These are phyloP conservation scores for Solanum hybrid DNA, from an alignment of 305 asterid genomes.

Conservation along the genomic window DNA sequence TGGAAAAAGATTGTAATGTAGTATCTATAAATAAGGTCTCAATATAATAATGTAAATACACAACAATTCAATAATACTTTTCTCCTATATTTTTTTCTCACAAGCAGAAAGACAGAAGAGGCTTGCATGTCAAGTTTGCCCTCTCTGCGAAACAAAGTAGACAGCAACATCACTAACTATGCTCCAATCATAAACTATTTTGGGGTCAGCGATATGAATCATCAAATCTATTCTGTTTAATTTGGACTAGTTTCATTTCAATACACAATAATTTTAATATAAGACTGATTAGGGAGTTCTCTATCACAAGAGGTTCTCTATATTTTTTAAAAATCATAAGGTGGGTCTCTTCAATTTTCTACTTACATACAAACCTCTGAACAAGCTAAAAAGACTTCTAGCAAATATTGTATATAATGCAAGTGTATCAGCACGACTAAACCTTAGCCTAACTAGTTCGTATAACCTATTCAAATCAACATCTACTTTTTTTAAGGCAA, in stretches of 20 bases:
- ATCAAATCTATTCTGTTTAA: not conserved
- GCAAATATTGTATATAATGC: not conserved
- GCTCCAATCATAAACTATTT: not conserved
- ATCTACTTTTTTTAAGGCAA: not conserved
- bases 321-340: not conserved
- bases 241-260: not conserved
- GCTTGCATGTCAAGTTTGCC: not conserved
- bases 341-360: not conserved
- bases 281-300: not conserved
- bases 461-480: not conserved
- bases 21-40: too few relatives aligned
- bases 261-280: not conserved
- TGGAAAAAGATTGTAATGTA: too few relatives aligned
- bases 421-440: not conserved
- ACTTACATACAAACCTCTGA: not conserved
- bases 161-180: not conserved
- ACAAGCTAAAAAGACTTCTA: not conserved
- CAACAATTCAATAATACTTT: too few relatives aligned
- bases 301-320: not conserved
- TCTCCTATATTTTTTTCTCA: too few relatives aligned
- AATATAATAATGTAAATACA: too few relatives aligned
- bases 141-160: not conserved
- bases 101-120: not conserved
- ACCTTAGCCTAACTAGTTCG: not conserved
- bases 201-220: not conserved